Conservation (phyloP, 306 rosid genomes). For the Trichosanthes cucumerina region DNA sequence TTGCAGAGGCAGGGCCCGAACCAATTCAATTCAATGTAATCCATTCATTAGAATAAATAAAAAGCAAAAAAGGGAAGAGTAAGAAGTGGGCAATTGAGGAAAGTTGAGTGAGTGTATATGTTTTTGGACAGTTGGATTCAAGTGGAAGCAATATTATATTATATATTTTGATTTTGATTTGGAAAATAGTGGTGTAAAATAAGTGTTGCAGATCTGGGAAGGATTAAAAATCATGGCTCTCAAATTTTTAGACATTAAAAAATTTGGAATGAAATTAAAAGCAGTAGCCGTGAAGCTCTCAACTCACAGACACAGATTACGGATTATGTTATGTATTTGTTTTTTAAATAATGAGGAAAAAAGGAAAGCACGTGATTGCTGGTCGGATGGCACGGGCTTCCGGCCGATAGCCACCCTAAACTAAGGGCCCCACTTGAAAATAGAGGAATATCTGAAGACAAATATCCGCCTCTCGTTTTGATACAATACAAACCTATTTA, state of each 20-base stretch:
- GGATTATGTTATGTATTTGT: neutral
- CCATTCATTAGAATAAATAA: too few species aligned
- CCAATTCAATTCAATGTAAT: too few species aligned
- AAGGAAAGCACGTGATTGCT: neutral
- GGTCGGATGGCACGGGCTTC: slow-evolving; percentile 3
- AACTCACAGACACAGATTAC: neutral
- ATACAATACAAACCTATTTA: neutral
- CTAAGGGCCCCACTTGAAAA: neutral
- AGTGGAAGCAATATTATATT: neutral
- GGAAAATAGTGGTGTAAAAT: neutral
- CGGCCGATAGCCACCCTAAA: neutral
- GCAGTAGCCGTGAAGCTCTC: neutral
- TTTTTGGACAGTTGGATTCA: too few species aligned
- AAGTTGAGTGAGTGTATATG: neutral
- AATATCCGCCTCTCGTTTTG: neutral
- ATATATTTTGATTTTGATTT: neutral
- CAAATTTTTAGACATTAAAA: neutral
- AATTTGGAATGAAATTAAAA: neutral
- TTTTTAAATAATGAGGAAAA: neutral
- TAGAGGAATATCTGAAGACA: neutral
- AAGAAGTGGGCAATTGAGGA: neutral
- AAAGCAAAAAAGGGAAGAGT: too few species aligned
- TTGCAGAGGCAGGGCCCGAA: neutral
- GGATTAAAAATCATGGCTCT: neutral
- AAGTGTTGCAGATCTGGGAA: neutral